These are phyloP conservation scores for Aaosphaeria arxii DNA, from an alignment of 2,329 filamentous ascomycete genomes.

Conservation along the genomic window DNA sequence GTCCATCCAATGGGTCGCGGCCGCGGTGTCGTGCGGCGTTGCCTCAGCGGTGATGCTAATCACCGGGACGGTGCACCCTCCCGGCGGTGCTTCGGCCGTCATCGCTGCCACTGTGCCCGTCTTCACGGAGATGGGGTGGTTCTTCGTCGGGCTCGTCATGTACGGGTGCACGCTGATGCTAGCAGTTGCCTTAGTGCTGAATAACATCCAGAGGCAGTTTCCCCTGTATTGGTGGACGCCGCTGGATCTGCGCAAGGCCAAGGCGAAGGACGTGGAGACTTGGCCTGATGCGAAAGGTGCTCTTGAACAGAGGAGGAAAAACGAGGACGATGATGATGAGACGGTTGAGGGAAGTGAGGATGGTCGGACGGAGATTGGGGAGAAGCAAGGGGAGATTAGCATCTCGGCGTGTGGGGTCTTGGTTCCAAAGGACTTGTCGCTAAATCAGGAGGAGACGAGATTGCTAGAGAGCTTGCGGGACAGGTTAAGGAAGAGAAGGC, in stretches of 20 bases:
- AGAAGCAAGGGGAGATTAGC: not conserved
- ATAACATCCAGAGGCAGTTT: conserved; percentile 47
- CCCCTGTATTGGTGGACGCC: conserved; percentile 52
- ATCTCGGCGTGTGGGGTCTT: not conserved
- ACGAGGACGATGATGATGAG: not conserved
- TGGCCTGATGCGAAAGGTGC: not conserved
- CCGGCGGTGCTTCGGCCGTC: conserved; percentile 49
- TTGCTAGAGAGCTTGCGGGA: conserved; percentile 36
- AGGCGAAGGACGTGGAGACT: conserved; percentile 1
- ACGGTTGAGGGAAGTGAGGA: not conserved
- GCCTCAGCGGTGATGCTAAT: conserved; percentile 46
- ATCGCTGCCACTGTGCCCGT: conserved; percentile 41
- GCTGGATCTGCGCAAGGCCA: conserved; percentile 27
- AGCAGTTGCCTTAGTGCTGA: conserved; percentile 40
- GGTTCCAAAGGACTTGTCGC: conserved; percentile 29
- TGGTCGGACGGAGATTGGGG: not conserved
- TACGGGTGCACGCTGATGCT: conserved; percentile 44
- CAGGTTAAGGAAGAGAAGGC: conserved; percentile 20
- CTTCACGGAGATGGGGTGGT: conserved; percentile 46
- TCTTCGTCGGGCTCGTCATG: conserved; percentile 42
- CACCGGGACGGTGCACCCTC: conserved; percentile 50
- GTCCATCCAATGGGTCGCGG: conserved; percentile 44
- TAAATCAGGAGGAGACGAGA: conserved; percentile 33
- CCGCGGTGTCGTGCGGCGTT: conserved; percentile 41
- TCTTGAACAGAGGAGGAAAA: conserved; percentile 1